Conservation (phyloP, 805 yeast species). For the Ogataea ramenticola region DNA sequence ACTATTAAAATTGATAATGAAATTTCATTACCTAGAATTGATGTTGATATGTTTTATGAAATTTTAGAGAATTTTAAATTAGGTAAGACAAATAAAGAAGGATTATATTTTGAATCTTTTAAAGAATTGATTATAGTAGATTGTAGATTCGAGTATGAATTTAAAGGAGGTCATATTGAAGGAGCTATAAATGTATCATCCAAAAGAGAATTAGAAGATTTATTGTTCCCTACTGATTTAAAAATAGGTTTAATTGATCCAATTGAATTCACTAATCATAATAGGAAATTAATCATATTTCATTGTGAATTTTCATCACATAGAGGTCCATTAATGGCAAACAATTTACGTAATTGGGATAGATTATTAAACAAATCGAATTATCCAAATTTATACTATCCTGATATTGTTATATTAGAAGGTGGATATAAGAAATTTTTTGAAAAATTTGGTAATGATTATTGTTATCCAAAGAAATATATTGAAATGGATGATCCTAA, state of each 20-base stretch:
- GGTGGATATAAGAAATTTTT: slow-evolving; percentile 88
- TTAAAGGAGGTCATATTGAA: slow-evolving; percentile 83
- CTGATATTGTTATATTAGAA: slow-evolving; percentile 80
- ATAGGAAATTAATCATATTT: slow-evolving; percentile 57
- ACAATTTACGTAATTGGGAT: slow-evolving; percentile 77
- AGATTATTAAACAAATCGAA: slow-evolving; percentile 61
- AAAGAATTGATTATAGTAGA: slow-evolving; percentile 62
- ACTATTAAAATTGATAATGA: slow-evolving; percentile 45
- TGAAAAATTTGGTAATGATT: slow-evolving; percentile 38
- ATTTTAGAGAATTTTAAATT: slow-evolving; percentile 38
- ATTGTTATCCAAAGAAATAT: slow-evolving; percentile 73
- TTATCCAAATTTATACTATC: slow-evolving; percentile 80
- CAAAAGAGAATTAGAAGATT: slow-evolving; percentile 58
- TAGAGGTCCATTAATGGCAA: slow-evolving; percentile 92
- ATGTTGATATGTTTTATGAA: slow-evolving; percentile 46
- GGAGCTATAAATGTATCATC: slow-evolving; percentile 75
- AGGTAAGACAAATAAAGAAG: slow-evolving; percentile 26
- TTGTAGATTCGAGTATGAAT: slow-evolving; percentile 91
- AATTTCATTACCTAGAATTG: slow-evolving; percentile 65
- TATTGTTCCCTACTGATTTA: slow-evolving; percentile 29
- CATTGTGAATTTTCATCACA: slow-evolving; percentile 93
- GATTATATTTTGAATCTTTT: slow-evolving; percentile 35
- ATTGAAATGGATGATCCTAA: slow-evolving; percentile 76
- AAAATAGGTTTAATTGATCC: slow-evolving; percentile 8
- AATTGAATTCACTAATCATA: slow-evolving; percentile 12